Base-by-base conservation (phyloP, 305 asterid genomes). In the Ilex paraguariensis region DNA sequence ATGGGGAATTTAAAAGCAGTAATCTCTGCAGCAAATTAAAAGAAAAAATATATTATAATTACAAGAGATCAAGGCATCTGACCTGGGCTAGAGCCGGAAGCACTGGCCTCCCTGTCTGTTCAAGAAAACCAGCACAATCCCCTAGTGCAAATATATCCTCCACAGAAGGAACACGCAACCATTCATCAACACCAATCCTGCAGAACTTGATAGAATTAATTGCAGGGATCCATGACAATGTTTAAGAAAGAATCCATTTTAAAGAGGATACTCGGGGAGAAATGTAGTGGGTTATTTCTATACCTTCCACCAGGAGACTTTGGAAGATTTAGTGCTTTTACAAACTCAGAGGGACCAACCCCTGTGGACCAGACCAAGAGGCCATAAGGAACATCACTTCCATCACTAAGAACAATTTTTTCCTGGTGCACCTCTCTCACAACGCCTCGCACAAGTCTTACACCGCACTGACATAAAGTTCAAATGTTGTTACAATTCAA, bases 301-400 rank as follows among this genome's bases (percentile, higher is more conserved):
- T 84, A 91, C 98, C 98, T 88, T 83, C 96, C 95, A 61, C 98
- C 96, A 0, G 78, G 94, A 66, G 98, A 81, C 74, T 84, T 86
- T 57, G 98, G 91, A 68, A 91, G 68, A 61, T 70, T 13, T 54
- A 91, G 81, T 28, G 95, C 72, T 69, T 64, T 91, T 7, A 86
- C 82, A 33, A 91, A 86, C 30, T 76, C 73, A 13, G 98, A 88
- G n/a, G 96, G 90, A 61, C 98, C 98, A 63, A 88, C 94, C 4
- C 98, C 98, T 31, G 96, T 86, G n/a, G 98, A 91, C 98, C 96
- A 91, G 30, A 91, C 87, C 10, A 91, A 88, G 42, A 91, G 91
- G 28, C 98, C 98, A 60, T 88, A 91, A 33, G 98, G 96, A 65
- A 91, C 95, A 8, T 86, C 91, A 66, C 95, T 88, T 67, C 96